These are phyloP conservation scores for Trichophyton rubrum DNA, from an alignment of 2,329 filamentous ascomycete genomes.

Conservation along the genomic window DNA sequence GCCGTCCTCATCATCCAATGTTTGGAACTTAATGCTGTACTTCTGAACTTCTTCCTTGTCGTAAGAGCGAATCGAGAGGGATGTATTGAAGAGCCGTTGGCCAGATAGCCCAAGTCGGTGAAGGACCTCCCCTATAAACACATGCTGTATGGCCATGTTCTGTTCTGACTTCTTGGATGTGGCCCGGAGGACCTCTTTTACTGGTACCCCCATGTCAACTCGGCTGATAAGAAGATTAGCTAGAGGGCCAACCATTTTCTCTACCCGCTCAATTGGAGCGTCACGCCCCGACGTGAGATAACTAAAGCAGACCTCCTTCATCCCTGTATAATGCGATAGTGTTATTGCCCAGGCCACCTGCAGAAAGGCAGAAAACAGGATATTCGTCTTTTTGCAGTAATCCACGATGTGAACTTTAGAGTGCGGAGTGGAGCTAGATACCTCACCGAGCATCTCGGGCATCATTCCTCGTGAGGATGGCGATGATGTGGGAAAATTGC, in stretches of 20 bases:
- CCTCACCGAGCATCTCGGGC: neutral
- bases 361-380: conserved; percentile 39
- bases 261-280: conserved; percentile 37
- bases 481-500: neutral
- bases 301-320: conserved; percentile 41
- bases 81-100: conserved; percentile 30
- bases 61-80: neutral
- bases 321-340: conserved; percentile 37
- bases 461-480: neutral
- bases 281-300: conserved; percentile 44
- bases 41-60: neutral
- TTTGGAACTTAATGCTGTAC: neutral
- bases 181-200: conserved; percentile 41
- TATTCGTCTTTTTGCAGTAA: conserved; percentile 10
- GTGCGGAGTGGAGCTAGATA: neutral
- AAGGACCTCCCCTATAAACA: conserved; percentile 36
- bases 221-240: conserved; percentile 28
- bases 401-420: neutral
- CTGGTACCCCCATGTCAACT: conserved; percentile 26
- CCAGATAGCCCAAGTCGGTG: conserved; percentile 27
- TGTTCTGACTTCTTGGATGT: conserved; percentile 45
- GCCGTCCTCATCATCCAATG: neutral
- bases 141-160: conserved; percentile 53
- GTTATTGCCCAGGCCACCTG: conserved; percentile 44
- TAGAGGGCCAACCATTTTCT: conserved; percentile 36